Conservation (phyloP, 495 filamentous ascomycete genomes). For the Parachaetomium inaequale region DNA sequence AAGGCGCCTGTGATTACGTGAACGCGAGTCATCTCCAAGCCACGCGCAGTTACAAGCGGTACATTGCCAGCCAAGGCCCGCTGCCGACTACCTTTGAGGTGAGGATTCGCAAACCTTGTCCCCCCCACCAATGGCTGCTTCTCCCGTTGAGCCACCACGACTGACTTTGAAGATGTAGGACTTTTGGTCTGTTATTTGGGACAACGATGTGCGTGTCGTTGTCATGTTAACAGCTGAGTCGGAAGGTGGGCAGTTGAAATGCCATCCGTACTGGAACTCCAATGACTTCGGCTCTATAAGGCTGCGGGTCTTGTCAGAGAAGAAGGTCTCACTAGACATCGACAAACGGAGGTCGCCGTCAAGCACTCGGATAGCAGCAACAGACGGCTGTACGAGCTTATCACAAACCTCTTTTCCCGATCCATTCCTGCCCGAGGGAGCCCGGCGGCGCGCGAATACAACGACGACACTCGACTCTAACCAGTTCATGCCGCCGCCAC, state of each 20-base stretch:
- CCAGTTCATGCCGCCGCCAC: slow-evolving; percentile 13
- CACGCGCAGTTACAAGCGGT: slow-evolving; percentile 74
- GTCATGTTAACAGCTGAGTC: slow-evolving; percentile 96
- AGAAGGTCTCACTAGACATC: slow-evolving; percentile 69
- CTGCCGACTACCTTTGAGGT: slow-evolving; percentile 90
- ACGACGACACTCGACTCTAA: slow-evolving; percentile 32
- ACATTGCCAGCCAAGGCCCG: slow-evolving; percentile 94
- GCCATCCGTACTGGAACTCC: slow-evolving; percentile 88
- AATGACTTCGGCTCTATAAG: slow-evolving; percentile 75
- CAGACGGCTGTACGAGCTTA: slow-evolving; percentile 23
- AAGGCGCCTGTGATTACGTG: slow-evolving; percentile 87
- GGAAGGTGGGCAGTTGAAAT: slow-evolving; percentile 92
- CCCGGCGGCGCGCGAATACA: slow-evolving; percentile 46
- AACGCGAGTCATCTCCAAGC: slow-evolving; percentile 87
- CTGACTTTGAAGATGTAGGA: slow-evolving; percentile 65
- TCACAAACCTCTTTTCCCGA: slow-evolving; percentile 26
- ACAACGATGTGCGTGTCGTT: slow-evolving; percentile 88
- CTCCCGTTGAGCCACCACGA: background rate
- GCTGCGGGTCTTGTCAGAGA: slow-evolving; percentile 74
- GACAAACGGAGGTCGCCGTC: slow-evolving; percentile 44
- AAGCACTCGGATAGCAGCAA: background rate
- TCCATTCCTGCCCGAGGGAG: slow-evolving; percentile 17
- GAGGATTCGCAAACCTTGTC: slow-evolving; percentile 30
- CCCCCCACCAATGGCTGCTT: background rate
- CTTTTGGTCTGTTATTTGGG: slow-evolving; percentile 97